Percentiles rank a stretch among this genome's conserved stretches.
Conservation (phyloP, 2,329 filamentous ascomycete species). For the Hymenoscyphus occultus region DNA sequence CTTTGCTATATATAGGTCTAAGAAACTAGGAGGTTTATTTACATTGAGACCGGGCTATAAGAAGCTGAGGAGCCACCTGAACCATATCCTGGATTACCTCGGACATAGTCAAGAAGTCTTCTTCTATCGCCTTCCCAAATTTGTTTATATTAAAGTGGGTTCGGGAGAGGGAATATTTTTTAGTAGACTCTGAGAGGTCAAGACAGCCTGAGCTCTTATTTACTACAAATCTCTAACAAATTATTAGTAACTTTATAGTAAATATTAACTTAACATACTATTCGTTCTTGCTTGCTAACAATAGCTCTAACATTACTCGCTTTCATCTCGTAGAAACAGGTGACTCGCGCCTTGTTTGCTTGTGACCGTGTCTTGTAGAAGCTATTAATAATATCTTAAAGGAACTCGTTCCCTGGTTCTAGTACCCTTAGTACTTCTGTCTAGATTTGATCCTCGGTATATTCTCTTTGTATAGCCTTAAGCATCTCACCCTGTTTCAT, state of each 20-base stretch:
- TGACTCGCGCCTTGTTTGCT: slow-evolving; percentile 1
- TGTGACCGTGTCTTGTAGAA: slow-evolving; percentile 4
- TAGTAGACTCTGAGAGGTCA: slow-evolving; percentile 1
- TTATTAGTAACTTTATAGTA: neutral
- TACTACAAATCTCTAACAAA: slow-evolving; percentile 1
- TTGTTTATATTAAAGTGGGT: slow-evolving; percentile 4
- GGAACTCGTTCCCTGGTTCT: slow-evolving; percentile 2
- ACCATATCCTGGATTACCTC: neutral
- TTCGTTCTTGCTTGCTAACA: neutral
- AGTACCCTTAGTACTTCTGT: neutral
- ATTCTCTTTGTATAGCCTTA: neutral
- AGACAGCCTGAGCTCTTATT: slow-evolving; percentile 2
- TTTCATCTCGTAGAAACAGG: neutral
- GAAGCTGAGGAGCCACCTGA: neutral
- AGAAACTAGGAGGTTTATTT: neutral
- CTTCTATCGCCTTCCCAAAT: neutral
- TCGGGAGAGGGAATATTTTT: neutral
- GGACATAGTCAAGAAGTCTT: neutral
- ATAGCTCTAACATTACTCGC: slow-evolving; percentile 1
- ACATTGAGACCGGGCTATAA: too few relatives aligned
- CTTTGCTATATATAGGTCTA: too few relatives aligned
- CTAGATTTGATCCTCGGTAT: neutral
- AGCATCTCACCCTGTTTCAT: slow-evolving; percentile 5
- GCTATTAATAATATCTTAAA: neutral
- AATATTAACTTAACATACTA: neutral